A percentile compares a stretch with the other conserved stretches of the same genome.
Conservation (phyloP, 768 basidiomycete species). For the Suillus lakei region DNA sequence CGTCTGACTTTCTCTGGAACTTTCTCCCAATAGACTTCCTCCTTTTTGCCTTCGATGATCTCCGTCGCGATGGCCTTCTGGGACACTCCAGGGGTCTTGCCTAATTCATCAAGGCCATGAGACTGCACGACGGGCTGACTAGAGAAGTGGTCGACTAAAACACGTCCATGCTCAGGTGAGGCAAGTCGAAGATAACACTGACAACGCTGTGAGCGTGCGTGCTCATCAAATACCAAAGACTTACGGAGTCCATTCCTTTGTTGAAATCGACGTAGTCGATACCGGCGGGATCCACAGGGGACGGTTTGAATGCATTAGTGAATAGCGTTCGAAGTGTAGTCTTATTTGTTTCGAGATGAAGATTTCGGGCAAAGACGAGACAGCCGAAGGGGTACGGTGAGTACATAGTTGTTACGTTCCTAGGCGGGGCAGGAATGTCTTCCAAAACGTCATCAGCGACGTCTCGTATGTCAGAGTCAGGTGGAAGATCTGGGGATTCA, state of each 20-base stretch:
- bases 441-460: not conserved
- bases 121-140: slow-evolving; percentile 44
- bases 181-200: slow-evolving; percentile 79
- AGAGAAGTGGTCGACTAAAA: slow-evolving; percentile 51
- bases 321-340: slow-evolving; percentile 73
- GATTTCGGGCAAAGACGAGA: slow-evolving; percentile 70
- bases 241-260: slow-evolving; percentile 76
- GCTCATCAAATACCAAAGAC: slow-evolving; percentile 20
- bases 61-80: slow-evolving; percentile 50
- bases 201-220: not conserved
- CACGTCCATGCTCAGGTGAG: slow-evolving; percentile 48
- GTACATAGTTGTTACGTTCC: slow-evolving; percentile 13
- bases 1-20: slow-evolving; percentile 73
- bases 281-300: slow-evolving; percentile 29
- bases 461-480: not conserved
- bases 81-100: slow-evolving; percentile 28
- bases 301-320: slow-evolving; percentile 40
- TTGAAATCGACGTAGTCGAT: slow-evolving; percentile 82
- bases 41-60: slow-evolving; percentile 62
- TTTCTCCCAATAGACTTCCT: slow-evolving; percentile 79
- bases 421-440: slow-evolving; percentile 1
- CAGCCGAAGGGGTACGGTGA: slow-evolving; percentile 66
- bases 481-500: not conserved
- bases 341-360: slow-evolving; percentile 81
- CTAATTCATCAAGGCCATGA: slow-evolving; percentile 59